Evolutionary conservation across 2,329 filamentous ascomycete genomes (phyloP).

Genomic region (Fusarium sp.): DNA sequence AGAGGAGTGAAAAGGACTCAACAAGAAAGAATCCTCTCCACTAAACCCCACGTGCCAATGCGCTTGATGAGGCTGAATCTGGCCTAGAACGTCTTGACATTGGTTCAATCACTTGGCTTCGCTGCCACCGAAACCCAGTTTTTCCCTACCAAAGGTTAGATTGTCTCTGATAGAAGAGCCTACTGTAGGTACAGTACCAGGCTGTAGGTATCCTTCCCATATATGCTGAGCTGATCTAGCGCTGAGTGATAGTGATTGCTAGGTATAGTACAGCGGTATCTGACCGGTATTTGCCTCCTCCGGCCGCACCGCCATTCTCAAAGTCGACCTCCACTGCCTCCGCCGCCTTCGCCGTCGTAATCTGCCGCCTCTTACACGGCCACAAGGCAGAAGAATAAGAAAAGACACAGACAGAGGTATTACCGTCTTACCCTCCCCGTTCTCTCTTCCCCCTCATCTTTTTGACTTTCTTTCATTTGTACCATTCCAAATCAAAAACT

Average conservation of each 20-base stretch:
- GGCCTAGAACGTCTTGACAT: slow-evolving; percentile 41
- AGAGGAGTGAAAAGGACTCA: slow-evolving; percentile 12
- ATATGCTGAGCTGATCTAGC: not conserved
- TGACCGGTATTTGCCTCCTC: slow-evolving; percentile 9
- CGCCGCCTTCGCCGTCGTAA: slow-evolving; percentile 44
- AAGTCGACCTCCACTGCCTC: slow-evolving; percentile 34
- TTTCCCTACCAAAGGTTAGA: not conserved
- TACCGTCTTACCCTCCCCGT: slow-evolving; percentile 14
- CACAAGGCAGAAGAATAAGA: slow-evolving; percentile 17
- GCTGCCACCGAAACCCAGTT: slow-evolving; percentile 35
- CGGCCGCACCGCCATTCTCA: slow-evolving; percentile 35
- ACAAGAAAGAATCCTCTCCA: slow-evolving; percentile 22
- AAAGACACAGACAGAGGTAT: slow-evolving; percentile 13
- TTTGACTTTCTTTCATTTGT: not conserved
- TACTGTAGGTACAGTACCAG: slow-evolving; percentile 4
- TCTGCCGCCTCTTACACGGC: slow-evolving; percentile 40
- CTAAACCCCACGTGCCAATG: slow-evolving; percentile 43
- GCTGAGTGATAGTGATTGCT: slow-evolving; percentile 20
- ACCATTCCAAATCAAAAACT: slow-evolving; percentile 8
- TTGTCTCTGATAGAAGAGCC: not conserved
- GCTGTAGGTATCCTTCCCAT: slow-evolving; percentile 1
- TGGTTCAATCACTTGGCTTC: slow-evolving; percentile 25
- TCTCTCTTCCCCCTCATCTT: not conserved
- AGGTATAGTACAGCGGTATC: not conserved
- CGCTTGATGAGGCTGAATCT: slow-evolving; percentile 43